Evolutionary conservation across 2,329 filamentous ascomycete species (phyloP).

Genomic region (Plectosphaerella sp.): DNA sequence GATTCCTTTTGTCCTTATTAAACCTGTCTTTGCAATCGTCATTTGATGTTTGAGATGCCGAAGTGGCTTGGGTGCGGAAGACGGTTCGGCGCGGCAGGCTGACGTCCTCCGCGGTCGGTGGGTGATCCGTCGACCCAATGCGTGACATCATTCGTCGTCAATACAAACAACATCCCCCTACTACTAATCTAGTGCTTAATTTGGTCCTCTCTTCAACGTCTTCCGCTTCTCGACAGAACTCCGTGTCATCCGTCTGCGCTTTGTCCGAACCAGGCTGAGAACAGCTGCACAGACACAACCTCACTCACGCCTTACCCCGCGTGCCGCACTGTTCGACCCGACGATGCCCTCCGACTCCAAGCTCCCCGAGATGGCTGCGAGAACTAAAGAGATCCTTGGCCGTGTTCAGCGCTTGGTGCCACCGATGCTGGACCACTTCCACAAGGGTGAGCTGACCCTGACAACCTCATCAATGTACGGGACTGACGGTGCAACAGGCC

Average conservation of each 20-base stretch:
- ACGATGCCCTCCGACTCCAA: slow-evolving; percentile 9
- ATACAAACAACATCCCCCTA: neutral
- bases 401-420: slow-evolving; percentile 89
- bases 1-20: slow-evolving; percentile 51
- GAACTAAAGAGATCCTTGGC: slow-evolving; percentile 69
- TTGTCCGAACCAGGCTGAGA: too few relatives aligned
- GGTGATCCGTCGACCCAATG: too few relatives aligned
- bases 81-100: neutral
- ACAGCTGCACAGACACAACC: neutral
- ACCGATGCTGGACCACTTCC: slow-evolving; percentile 91
- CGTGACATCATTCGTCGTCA: slow-evolving; percentile 8
- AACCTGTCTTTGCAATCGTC: neutral
- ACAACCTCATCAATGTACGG: neutral
- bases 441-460: slow-evolving; percentile 66
- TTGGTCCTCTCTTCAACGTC: too few relatives aligned
- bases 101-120: too few relatives aligned
- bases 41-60: too few relatives aligned
- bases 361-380: slow-evolving; percentile 53
- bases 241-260: too few relatives aligned
- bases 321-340: neutral
- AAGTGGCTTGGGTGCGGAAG: too few relatives aligned
- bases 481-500: slow-evolving; percentile 51
- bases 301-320: neutral
- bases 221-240: too few relatives aligned
- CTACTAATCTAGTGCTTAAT: too few relatives aligned